Base-by-base conservation (phyloP, 140 eudicot genomes). In the Ambrosia hybrid region DNA sequence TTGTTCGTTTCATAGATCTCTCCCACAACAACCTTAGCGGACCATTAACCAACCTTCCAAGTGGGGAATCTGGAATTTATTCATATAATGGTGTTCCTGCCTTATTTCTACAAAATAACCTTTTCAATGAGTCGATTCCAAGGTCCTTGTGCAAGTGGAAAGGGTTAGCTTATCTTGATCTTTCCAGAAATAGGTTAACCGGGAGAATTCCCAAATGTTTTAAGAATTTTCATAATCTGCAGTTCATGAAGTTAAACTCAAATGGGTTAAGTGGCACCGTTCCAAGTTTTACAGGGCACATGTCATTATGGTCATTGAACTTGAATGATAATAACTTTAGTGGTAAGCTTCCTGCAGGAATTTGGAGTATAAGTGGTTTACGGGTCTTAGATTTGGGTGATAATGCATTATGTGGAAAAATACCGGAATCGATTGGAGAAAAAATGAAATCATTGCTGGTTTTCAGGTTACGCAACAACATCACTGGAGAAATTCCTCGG, bases 21-120 rank as follows among this genome's bases (percentile, higher is more conserved):
- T 79, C 74, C 1, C 33, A 55, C 51, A 77, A 77, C 76, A 49
- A 69, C 7, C 16, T 76, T 30, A 51, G 57, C 12, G 79, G 79
- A 11, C 12, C 72, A 46, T 26, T 48, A 6, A 48, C 13, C 36
- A 67, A 48, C 43, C 59, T 67, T 26, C 72, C 72, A 6, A 10
- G 0, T 9, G 9, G 16, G 14, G 64, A 21, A 21, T 21, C 30
- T 21, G 30, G 34, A 15, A 4, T 10, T 21, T 21, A 21, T 21
- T 21, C 30, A 21, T 21, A 21, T 21, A 1, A 21, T 21, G 30
- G 30, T 21, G 0, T 0, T 21, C 1, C n/a, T n/a, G n/a, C 4
- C 0, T 46, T 46, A 46, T 8, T 8, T 46, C 13, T 46, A 46
- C 52, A 10, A 46, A 46, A 46, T 46, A 46, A 46, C 52, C 52